Conservation (phyloP, 192 early-diverging fungal species). For the Rhizoclosmatium globosum region DNA sequence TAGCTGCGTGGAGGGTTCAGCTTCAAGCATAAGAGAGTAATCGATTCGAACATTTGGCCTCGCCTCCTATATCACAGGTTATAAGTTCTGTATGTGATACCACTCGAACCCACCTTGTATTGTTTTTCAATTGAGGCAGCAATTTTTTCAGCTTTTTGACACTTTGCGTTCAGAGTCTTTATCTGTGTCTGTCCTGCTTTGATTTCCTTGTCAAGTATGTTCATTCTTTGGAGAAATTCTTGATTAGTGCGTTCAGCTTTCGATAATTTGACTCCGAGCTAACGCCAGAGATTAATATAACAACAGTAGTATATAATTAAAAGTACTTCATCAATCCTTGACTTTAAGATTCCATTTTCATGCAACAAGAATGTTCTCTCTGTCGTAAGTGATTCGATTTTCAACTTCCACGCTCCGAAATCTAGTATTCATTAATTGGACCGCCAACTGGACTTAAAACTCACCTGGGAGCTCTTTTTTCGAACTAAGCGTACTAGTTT, state of each 20-base stretch:
- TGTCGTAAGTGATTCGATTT: slow-evolving; percentile 56
- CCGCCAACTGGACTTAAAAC: neutral
- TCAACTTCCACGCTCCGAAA: slow-evolving; percentile 55
- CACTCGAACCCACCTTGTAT: slow-evolving; percentile 38
- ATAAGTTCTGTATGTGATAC: neutral
- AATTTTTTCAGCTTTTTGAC: slow-evolving; percentile 42
- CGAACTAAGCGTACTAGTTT: neutral
- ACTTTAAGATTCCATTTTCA: slow-evolving; percentile 48
- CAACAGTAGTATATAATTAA: slow-evolving; percentile 4
- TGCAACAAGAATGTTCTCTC: slow-evolving; percentile 53
- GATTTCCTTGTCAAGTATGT: slow-evolving; percentile 20
- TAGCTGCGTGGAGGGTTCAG: slow-evolving; percentile 55
- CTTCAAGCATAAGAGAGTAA: slow-evolving; percentile 45
- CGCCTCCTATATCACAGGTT: slow-evolving; percentile 40
- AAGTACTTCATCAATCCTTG: slow-evolving; percentile 35
- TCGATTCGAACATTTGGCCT: slow-evolving; percentile 57
- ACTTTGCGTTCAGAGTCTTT: slow-evolving; percentile 31
- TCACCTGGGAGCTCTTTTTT: slow-evolving; percentile 28
- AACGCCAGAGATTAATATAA: neutral
- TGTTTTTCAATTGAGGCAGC: slow-evolving; percentile 59
- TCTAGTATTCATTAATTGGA: slow-evolving; percentile 22
- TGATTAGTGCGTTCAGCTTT: slow-evolving; percentile 20
- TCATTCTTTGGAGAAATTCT: slow-evolving; percentile 5
- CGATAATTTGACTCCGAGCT: slow-evolving; percentile 35
- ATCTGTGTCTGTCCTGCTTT: slow-evolving; percentile 26